Evolutionary conservation across 1,284 basidiomycete species (phyloP), one percentile per base, ranked within the genome.

Genomic region (Veloboletus limbatus): DNA sequence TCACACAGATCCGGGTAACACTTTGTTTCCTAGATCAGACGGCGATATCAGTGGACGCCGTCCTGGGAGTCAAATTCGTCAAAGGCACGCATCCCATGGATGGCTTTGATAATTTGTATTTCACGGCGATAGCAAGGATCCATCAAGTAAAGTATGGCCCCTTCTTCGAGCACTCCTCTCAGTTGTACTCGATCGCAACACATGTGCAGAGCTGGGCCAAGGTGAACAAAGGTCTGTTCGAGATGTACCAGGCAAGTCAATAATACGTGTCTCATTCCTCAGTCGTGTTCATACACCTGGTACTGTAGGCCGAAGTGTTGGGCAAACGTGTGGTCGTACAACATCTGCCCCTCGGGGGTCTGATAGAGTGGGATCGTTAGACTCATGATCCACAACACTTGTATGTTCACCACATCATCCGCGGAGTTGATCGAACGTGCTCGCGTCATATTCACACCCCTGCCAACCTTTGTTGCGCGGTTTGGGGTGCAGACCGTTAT

Each of bases 271-370:
- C n/a, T 16, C n/a, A 4, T 27, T 5, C 36, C 27, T 17, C 16
- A 28, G 34, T 39, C 24, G 5, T 37, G 20, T 21, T 54, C 28
- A 45, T 47, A 47, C 38, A 20, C 7, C 5, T 20, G 6, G 20
- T 7, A n/a, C n/a, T 22, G 9, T 55, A 89, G 77, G 93, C 85
- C 13, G 96, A 99, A 67, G 94, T 97, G n/a, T 71, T 97, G 24
- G 82, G 85, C 9, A 98, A 98, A 68, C 79, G 88, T n/a, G 95
- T 97, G 11, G 96, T 98, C 4, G 93, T 98, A 11, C 96, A 99
- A 67, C 95, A 97, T 60, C 77, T 98, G 35, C 87, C 86, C 25
- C 78, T 98, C 21, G 95, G 94, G 18, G 90, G 89, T 5, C 60
- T 89, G 13, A 66, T 91, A 44, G 77, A 80, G 57, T 90, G 87